phyloP scores from a whole-genome alignment of 1,139 yeast species.

The Yamadazyma aaseri region DNA sequence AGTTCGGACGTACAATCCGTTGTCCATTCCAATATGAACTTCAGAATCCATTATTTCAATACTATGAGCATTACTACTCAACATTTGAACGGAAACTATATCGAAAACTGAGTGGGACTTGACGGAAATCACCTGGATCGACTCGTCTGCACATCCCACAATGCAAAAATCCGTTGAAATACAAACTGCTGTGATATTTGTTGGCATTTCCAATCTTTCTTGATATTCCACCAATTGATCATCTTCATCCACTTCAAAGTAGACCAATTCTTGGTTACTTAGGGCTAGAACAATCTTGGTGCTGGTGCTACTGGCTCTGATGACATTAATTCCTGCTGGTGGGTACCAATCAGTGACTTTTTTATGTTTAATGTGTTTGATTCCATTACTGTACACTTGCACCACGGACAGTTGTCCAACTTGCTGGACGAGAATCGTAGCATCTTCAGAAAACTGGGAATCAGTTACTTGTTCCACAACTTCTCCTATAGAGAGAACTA shows the following conservation, averaged over 20 bases:
- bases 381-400: constrained; percentile 75
- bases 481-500: constrained; percentile 76
- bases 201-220: constrained; percentile 55
- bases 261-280: constrained; percentile 72
- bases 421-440: constrained; percentile 70
- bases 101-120: constrained; percentile 64
- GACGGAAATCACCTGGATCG: constrained; percentile 69
- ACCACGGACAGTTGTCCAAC: constrained; percentile 63
- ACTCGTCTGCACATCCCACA: constrained; percentile 70
- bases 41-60: constrained; percentile 34
- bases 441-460: constrained; percentile 57
- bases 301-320: constrained; percentile 59
- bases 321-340: constrained; percentile 71
- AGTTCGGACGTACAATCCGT: constrained; percentile 76
- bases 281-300: constrained; percentile 70
- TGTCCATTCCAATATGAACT: constrained; percentile 77
- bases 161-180: constrained; percentile 53
- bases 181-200: constrained; percentile 49
- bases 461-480: constrained; percentile 74
- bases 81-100: constrained; percentile 61
- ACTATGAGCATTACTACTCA: constrained; percentile 58
- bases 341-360: constrained; percentile 72
- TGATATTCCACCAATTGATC: constrained; percentile 73
- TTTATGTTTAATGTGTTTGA: constrained; percentile 50
- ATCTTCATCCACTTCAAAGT: constrained; percentile 71